Evolutionary conservation across 108 stramenopile species (phyloP).

Genomic region (Skeletonema potamos): DNA sequence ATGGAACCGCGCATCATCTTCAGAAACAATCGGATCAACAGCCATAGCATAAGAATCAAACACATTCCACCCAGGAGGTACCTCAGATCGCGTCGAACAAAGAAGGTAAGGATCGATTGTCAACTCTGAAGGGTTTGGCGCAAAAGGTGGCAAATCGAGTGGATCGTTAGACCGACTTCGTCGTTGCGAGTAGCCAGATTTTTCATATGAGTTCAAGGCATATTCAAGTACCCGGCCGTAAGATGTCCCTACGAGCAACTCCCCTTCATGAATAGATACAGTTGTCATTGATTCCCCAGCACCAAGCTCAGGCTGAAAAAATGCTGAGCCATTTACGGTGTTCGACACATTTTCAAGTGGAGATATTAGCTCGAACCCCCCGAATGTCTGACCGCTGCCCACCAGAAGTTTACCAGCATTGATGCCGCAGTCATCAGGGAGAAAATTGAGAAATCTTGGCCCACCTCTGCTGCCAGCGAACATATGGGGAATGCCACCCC

Average conservation of each 20-base stretch:
- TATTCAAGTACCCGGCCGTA: conserved; percentile 62
- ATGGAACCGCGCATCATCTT: conserved; percentile 19
- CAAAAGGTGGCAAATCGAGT: conserved; percentile 58
- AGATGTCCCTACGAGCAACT: conserved; percentile 67
- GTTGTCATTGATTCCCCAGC: conserved; percentile 69
- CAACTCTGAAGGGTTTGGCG: conserved; percentile 48
- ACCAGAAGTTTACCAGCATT: conserved; percentile 49
- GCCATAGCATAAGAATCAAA: conserved; percentile 59
- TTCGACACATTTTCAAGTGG: conserved; percentile 52
- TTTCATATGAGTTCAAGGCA: conserved; percentile 52
- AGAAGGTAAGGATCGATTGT: conserved; percentile 68
- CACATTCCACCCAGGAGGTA: conserved; percentile 43
- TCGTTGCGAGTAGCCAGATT: conserved; percentile 5
- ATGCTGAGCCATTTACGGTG: conserved; percentile 42
- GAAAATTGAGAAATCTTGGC: conserved; percentile 65
- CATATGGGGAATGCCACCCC: conserved; percentile 73
- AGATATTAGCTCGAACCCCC: conserved; percentile 71
- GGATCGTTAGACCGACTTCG: conserved; percentile 23
- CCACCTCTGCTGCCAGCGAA: conserved; percentile 57
- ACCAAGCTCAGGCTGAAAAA: conserved; percentile 56
- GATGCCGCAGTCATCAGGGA: conserved; percentile 45
- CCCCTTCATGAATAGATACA: conserved; percentile 44
- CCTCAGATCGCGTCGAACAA: conserved; percentile 7
- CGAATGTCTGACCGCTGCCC: conserved; percentile 70
- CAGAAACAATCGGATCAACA: conserved; percentile 49